Evolutionary conservation across 306 rosid species (phyloP).

Genomic region (Gillenia trifoliata): DNA sequence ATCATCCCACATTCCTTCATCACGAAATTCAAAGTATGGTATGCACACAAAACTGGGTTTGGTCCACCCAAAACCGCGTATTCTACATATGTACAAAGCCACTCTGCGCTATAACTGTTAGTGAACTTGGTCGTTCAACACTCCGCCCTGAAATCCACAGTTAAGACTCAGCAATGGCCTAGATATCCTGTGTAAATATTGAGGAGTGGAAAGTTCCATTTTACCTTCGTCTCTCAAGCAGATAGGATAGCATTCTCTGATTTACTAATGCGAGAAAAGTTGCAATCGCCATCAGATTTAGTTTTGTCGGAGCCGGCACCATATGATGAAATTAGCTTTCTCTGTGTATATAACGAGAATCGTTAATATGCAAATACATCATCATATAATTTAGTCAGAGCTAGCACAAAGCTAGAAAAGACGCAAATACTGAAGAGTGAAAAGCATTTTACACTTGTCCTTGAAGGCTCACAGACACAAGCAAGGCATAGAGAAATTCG

Average conservation of each 20-base stretch:
- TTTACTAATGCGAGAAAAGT: constrained; percentile 29
- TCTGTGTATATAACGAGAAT: constrained; percentile 35
- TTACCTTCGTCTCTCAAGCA: constrained; percentile 29
- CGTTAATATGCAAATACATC: neutral
- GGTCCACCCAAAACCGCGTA: neutral
- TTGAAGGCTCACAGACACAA: neutral
- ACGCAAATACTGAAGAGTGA: neutral
- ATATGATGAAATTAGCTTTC: constrained; percentile 54
- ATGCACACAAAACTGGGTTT: constrained; percentile 28
- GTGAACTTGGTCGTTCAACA: neutral
- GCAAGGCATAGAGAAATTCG: neutral
- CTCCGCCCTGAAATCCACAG: neutral
- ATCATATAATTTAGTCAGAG: neutral
- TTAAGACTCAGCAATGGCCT: neutral
- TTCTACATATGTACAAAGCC: constrained; percentile 16
- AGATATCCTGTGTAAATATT: neutral
- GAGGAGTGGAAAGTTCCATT: neutral
- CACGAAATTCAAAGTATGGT: constrained; percentile 12
- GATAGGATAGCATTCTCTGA: constrained; percentile 58
- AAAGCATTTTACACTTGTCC: neutral
- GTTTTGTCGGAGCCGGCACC: constrained; percentile 32
- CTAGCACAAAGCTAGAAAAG: neutral
- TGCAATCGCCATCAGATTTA: constrained; percentile 25
- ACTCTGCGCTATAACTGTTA: neutral
- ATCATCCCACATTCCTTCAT: constrained; percentile 20